A percentile compares a stretch with the other conserved stretches of the same genome.
phyloP scores from a whole-genome alignment of 257 asterid species.

The Fraxinus pennsylvanica region DNA sequence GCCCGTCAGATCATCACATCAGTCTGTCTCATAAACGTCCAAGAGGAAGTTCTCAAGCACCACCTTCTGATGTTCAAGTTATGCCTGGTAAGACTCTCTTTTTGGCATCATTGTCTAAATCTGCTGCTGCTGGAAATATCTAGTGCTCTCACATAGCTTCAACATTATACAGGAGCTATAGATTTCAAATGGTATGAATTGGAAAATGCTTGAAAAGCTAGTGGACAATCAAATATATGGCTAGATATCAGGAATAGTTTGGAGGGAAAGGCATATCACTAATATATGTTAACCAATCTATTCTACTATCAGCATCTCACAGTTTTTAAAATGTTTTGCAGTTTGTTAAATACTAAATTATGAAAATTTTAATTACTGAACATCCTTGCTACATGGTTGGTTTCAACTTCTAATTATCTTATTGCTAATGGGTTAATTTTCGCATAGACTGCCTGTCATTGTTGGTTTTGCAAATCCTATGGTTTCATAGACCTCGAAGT shows the following conservation, averaged over 20 bases:
- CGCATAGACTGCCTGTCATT: background rate
- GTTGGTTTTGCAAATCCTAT: background rate
- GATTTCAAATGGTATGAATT: background rate
- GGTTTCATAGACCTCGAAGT: background rate
- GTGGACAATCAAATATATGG: slow-evolving; percentile 3
- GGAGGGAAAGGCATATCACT: slow-evolving; percentile 11
- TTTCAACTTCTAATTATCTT: background rate
- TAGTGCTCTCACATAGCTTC: slow-evolving; percentile 17
- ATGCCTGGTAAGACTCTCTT: slow-evolving; percentile 30
- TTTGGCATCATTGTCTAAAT: slow-evolving; percentile 10
- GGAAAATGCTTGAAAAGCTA: slow-evolving; percentile 11
- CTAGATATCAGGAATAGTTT: slow-evolving; percentile 1
- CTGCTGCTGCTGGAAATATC: slow-evolving; percentile 1
- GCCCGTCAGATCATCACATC: slow-evolving; percentile 80
- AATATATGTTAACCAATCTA: background rate
- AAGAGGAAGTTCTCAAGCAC: slow-evolving; percentile 64
- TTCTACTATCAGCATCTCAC: slow-evolving; percentile 1
- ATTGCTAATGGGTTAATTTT: background rate
- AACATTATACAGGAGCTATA: slow-evolving; percentile 4
- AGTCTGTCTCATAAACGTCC: slow-evolving; percentile 81
- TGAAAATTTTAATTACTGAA: slow-evolving; percentile 3
- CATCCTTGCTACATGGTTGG: slow-evolving; percentile 1
- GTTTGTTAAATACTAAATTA: background rate
- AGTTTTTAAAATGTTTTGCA: background rate
- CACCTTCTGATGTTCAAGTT: slow-evolving; percentile 37